Conservation (phyloP, 306 rosid genomes). For the Alnus rubra region DNA sequence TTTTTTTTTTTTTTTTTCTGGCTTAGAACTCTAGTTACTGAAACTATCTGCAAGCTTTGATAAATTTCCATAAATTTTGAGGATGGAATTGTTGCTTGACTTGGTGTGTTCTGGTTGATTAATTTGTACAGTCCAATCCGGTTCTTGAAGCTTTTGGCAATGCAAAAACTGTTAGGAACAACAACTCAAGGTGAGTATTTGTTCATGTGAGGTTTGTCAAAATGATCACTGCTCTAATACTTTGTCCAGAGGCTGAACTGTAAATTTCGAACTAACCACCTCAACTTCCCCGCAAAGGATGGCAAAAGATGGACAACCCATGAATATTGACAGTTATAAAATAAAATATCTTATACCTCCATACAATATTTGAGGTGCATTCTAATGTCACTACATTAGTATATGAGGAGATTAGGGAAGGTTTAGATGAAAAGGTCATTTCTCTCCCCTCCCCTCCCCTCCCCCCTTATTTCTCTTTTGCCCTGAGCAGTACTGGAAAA, state of each 20-base stretch:
- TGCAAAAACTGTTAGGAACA: slow-evolving; percentile 97
- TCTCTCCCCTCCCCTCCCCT: neutral
- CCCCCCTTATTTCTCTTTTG: neutral
- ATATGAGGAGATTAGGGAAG: neutral
- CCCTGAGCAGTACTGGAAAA: neutral
- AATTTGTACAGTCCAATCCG: slow-evolving; percentile 84
- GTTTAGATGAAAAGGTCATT: neutral
- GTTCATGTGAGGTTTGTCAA: slow-evolving; percentile 18
- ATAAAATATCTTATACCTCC: neutral
- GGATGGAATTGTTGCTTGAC: slow-evolving; percentile 31
- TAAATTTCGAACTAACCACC: neutral
- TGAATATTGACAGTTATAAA: neutral
- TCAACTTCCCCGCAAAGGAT: slow-evolving; percentile 5
- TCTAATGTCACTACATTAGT: neutral
- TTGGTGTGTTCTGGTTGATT: slow-evolving; percentile 35
- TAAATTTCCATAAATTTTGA: neutral
- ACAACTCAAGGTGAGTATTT: slow-evolving; percentile 90
- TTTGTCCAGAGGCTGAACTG: slow-evolving; percentile 8
- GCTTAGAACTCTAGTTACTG: slow-evolving; percentile 19
- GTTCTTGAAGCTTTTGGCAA: slow-evolving; percentile 99
- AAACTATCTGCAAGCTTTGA: slow-evolving; percentile 19
- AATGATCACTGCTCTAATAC: slow-evolving; percentile 17
- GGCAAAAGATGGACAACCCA: neutral
- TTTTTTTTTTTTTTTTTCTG: slow-evolving; percentile 8
- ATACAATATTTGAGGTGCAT: neutral